Base-by-base conservation (phyloP, 805 yeast genomes). In the Candida peoriensis region DNA sequence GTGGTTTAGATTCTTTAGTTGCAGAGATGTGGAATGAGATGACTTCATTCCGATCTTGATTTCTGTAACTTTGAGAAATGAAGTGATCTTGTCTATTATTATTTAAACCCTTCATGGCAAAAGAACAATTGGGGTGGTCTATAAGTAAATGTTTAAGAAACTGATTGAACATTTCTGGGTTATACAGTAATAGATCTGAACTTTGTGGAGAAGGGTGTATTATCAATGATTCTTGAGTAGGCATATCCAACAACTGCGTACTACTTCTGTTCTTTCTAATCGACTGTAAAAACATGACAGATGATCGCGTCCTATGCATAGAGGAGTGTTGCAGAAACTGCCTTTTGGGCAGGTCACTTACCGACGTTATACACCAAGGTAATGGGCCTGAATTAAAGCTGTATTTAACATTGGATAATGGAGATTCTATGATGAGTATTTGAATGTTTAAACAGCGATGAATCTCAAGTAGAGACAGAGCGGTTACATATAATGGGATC, bases 161-260 rank as follows among this genome's bases (percentile, higher is more conserved):
- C 5, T 8, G 14, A 20, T 20, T 20, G 5, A 39, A 13, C 5
- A 11, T 13, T 4, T 17, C 24, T 19, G 43, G 44, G 30, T 42
- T 35, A 22, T 39, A 42, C 14, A 42, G 22, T 15, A 37, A 13
- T 2, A 38, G 9, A n/a, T 19, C 14, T 5, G 44, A 31, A 6
- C 14, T 8, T 5, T 28, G 26, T 16, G 46, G 46, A 5, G 44
- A 42, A 10, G 44, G 46, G 17, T 30, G 23, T 4, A 40, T 15
- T 2, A 17, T 11, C 18, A 42, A 23, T 4, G 35, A 15, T 13
- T 22, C 26, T 5, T 19, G 14, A 9, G 32, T 16, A 7, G 32
- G 31, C 11, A 22, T 22, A 14, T 38, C 38, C 16, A 26, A 14
- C 4, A 30, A 21, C 15, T 13, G 15, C 20, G 13, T 23, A 10